phyloP scores from a whole-genome alignment of 805 yeast species.

The Saccharomycopsis synnaedendra region DNA sequence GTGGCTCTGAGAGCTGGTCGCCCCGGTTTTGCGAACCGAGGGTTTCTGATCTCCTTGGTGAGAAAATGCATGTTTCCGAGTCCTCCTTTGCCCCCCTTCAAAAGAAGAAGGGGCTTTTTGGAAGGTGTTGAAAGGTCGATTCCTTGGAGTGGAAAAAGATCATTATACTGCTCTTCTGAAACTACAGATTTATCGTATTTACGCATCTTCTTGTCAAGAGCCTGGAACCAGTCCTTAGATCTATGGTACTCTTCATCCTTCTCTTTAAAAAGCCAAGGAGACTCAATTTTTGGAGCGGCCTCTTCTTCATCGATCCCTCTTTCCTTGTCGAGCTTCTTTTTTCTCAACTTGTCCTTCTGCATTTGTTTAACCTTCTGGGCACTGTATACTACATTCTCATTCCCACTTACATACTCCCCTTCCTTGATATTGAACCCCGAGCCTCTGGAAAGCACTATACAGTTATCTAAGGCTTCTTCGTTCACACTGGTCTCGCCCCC shows the following conservation, averaged over 20 bases:
- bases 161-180: conserved; percentile 47
- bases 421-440: conserved; percentile 7
- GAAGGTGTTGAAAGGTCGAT: conserved; percentile 56
- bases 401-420: conserved; percentile 6
- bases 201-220: conserved; percentile 51
- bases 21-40: conserved; percentile 78
- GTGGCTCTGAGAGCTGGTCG: conserved; percentile 53
- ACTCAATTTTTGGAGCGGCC: conserved; percentile 17
- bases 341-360: no score
- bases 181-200: conserved; percentile 50
- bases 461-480: background rate
- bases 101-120: conserved; percentile 51
- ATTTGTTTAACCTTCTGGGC: no score
- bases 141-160: conserved; percentile 74
- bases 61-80: conserved; percentile 94
- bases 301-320: background rate
- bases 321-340: no score
- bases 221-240: conserved; percentile 53
- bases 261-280: conserved; percentile 85
- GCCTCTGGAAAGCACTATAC: background rate
- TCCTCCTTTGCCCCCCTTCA: conserved; percentile 89
- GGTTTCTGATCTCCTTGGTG: conserved; percentile 75
- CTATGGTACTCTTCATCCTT: conserved; percentile 60
- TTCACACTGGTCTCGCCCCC: conserved; percentile 8
- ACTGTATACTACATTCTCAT: no score